Evolutionary conservation across 225 moss, liverwort and hornwort species (phyloP).

Genomic region (Thuidium tamariscinum): DNA sequence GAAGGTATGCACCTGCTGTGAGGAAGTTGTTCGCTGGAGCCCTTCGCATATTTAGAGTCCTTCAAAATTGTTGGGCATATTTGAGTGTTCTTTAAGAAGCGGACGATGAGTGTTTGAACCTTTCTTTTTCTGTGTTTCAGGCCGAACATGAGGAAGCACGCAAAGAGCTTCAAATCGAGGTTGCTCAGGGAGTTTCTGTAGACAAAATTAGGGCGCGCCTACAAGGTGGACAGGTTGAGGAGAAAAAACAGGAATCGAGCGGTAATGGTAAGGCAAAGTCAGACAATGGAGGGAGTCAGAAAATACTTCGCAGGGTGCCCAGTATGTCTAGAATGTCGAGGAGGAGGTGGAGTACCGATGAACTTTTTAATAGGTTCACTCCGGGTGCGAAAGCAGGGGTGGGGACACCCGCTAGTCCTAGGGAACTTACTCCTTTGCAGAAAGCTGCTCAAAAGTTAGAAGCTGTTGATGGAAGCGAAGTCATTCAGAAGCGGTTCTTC

Average conservation of each 20-base stretch:
- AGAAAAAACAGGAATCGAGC: constrained; percentile 1
- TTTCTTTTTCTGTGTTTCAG: constrained; percentile 4
- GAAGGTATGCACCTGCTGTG: constrained; percentile 29
- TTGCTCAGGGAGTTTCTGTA: constrained; percentile 45
- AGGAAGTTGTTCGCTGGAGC: background rate
- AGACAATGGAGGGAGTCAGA: background rate
- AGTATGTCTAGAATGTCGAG: constrained; percentile 20
- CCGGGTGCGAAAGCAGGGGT: constrained; percentile 20
- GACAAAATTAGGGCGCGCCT: constrained; percentile 29
- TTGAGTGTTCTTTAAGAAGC: background rate
- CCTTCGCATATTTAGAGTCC: background rate
- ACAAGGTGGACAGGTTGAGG: constrained; percentile 8
- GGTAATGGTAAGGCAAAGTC: constrained; percentile 10
- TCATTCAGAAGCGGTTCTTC: constrained; percentile 50
- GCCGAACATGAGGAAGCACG: constrained; percentile 61
- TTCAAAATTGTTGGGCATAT: background rate
- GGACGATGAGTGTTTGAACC: background rate
- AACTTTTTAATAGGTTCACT: constrained; percentile 46
- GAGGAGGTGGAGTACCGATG: constrained; percentile 44
- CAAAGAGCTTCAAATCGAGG: constrained; percentile 55
- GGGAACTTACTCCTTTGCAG: constrained; percentile 54
- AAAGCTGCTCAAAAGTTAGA: constrained; percentile 53
- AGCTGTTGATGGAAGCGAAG: constrained; percentile 37
- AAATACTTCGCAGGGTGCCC: background rate
- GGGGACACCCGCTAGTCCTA: constrained; percentile 14